Evolutionary conservation across 2,329 filamentous ascomycete genomes (phyloP), one percentile per base, ranked within the genome.

Genomic region (Pseudocercospora eumusae): DNA sequence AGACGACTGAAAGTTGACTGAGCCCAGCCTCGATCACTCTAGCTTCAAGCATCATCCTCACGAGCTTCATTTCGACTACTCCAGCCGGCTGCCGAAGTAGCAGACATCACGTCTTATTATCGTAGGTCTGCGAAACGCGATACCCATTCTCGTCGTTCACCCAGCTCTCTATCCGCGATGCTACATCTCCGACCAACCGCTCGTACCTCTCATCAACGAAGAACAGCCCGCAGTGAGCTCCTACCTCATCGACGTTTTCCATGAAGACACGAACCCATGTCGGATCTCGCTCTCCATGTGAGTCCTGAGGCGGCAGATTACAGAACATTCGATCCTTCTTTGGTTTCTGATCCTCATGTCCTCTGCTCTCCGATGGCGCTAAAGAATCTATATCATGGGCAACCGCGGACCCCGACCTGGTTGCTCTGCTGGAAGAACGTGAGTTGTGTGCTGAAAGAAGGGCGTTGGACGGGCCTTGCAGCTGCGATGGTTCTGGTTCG

Each of bases 201-300:
- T 76, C 73, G 60, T 77, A 77, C 61, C 73, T 63, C 63, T 86
- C 82, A 6, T 88, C 87, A 0, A 86, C 77, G 11, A 91, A 85
- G 77, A 96, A 96, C 56, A 96, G 78, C 0, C 89, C 88, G 64
- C 91, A 93, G 74, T 96, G 92, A 9, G 92, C 93, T 6, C 86
- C 87, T 0, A 96, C 89, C 75, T 96, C 91, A 72, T 96, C 92
- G 64, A 95, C 86, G 57, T 86, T 87, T 61, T 88, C 84, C 90
- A 97, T 95, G 70, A 87, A 88, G 2, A 96, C 84, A 49, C 88
- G 82, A 0, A 92, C 79, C 92, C 93, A 96, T 15, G 87, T 85
- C 4, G 83, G 78, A 73, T 96, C 91, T 47, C 81, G 78, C 63
- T 81, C 78, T 6, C 86, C 86, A 57, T 81, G 80, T 20, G 80